A percentile compares a stretch with the other conserved stretches of the same genome.
phyloP scores from a whole-genome alignment of 148 eudicot genomes.

The Chenopodium suecicum region DNA sequence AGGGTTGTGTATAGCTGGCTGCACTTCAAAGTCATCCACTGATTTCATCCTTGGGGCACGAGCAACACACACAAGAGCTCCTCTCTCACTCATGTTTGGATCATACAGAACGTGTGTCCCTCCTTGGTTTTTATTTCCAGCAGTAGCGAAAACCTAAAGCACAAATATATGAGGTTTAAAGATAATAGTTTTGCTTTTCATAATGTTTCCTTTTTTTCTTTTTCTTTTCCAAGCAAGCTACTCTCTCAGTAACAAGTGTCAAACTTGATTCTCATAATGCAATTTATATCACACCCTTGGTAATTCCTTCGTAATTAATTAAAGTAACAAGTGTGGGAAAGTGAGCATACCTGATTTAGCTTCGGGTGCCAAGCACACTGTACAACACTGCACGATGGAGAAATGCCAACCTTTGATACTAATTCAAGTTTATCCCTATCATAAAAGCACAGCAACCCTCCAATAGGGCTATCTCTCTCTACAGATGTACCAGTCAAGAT shows the following conservation, averaged over 20 bases:
- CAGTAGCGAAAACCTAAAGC: conserved; percentile 68
- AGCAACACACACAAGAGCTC: conserved; percentile 96
- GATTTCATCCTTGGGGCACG: conserved; percentile 96
- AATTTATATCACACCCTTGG: neutral
- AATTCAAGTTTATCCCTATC: conserved; percentile 80
- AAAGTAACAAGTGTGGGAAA: neutral
- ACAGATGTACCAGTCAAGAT: conserved; percentile 92
- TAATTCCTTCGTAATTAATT: neutral
- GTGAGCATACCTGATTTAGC: conserved; percentile 73
- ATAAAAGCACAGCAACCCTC: conserved; percentile 81
- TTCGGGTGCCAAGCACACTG: conserved; percentile 99
- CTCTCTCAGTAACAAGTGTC: neutral
- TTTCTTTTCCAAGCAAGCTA: neutral
- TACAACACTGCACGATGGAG: conserved; percentile 81
- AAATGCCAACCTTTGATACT: conserved; percentile 85
- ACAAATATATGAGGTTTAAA: neutral
- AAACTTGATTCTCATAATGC: neutral
- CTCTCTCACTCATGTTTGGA: conserved; percentile 89
- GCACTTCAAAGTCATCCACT: conserved; percentile 71
- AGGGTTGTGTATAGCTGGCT: conserved; percentile 92
- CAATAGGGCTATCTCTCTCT: conserved; percentile 78
- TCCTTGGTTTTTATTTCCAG: conserved; percentile 87
- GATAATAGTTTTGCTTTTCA: neutral
- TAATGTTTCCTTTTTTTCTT: neutral
- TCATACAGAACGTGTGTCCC: conserved; percentile 91